Conservation (phyloP, 208 protist species). For the Acanthamoeba healyi region DNA sequence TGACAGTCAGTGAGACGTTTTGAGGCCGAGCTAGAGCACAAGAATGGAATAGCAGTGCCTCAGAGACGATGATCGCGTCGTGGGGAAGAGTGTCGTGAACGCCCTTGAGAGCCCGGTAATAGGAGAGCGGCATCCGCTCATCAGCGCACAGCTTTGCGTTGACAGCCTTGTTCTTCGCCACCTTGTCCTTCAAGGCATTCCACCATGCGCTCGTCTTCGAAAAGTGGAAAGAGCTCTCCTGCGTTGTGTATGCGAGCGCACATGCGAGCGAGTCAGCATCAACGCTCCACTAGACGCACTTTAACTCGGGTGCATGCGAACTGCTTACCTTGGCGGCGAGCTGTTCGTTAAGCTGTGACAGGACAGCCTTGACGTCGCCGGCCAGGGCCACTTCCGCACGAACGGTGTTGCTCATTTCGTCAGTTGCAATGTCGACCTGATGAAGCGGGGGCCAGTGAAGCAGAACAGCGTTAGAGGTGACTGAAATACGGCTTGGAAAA, state of each 20-base stretch:
- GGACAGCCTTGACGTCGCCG: slow-evolving; percentile 52
- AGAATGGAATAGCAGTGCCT: neutral
- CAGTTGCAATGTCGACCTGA: slow-evolving; percentile 51
- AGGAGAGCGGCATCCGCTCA: slow-evolving; percentile 66
- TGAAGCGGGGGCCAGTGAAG: neutral
- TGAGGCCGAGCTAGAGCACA: no score
- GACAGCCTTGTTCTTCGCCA: slow-evolving; percentile 36
- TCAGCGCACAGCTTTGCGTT: slow-evolving; percentile 2
- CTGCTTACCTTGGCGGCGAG: neutral
- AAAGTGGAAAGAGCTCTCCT: neutral
- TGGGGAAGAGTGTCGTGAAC: slow-evolving; percentile 49
- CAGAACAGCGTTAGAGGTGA: no score
- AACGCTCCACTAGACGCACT: no score
- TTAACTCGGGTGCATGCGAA: no score
- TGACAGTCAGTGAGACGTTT: neutral
- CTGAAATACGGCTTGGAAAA: neutral
- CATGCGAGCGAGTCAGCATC: no score
- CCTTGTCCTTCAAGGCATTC: slow-evolving; percentile 21
- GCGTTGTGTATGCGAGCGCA: no score
- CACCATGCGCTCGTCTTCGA: slow-evolving; percentile 7
- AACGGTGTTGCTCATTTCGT: slow-evolving; percentile 52
- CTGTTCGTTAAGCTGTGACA: slow-evolving; percentile 52
- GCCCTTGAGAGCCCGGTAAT: slow-evolving; percentile 73
- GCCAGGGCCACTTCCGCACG: slow-evolving; percentile 12
- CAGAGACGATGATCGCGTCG: slow-evolving; percentile 66